Evolutionary conservation across 2,329 filamentous ascomycete genomes (phyloP).

Genomic region (Pseudogymnoascus sp.): DNA sequence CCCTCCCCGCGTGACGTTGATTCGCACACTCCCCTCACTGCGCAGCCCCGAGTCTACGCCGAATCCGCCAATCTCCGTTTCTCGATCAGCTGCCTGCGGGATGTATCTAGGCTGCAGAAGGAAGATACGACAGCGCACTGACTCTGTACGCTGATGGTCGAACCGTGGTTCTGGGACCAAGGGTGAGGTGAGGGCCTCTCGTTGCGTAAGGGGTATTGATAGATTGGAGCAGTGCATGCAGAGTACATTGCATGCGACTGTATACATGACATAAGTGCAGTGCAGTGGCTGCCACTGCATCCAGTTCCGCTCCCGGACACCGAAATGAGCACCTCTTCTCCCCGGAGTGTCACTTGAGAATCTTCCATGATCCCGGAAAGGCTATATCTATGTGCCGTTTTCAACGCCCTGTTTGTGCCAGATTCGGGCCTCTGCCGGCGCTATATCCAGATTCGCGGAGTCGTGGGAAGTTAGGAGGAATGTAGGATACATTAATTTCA

Average conservation of each 20-base stretch:
- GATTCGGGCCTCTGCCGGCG: neutral
- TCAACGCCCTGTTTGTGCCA: neutral
- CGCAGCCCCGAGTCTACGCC: neutral
- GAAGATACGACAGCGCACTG: neutral
- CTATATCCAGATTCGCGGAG: neutral
- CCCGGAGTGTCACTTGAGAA: neutral
- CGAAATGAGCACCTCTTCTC: neutral
- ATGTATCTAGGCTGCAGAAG: neutral
- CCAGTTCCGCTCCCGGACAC: neutral
- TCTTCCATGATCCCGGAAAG: conserved; percentile 1
- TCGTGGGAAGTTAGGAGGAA: neutral
- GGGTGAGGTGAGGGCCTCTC: neutral
- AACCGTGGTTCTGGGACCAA: conserved; percentile 2
- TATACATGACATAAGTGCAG: neutral
- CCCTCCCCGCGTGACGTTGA: no score
- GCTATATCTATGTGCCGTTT: neutral
- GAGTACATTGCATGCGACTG: neutral
- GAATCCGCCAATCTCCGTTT: neutral
- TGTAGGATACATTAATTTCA: neutral
- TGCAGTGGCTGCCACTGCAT: neutral
- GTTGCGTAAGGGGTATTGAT: neutral
- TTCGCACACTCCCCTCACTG: no score
- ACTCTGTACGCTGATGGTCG: neutral
- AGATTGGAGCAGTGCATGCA: neutral
- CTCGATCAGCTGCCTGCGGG: neutral